phyloP scores from a whole-genome alignment of 1,139 yeast species.

The Yamadazyma blattariae region DNA sequence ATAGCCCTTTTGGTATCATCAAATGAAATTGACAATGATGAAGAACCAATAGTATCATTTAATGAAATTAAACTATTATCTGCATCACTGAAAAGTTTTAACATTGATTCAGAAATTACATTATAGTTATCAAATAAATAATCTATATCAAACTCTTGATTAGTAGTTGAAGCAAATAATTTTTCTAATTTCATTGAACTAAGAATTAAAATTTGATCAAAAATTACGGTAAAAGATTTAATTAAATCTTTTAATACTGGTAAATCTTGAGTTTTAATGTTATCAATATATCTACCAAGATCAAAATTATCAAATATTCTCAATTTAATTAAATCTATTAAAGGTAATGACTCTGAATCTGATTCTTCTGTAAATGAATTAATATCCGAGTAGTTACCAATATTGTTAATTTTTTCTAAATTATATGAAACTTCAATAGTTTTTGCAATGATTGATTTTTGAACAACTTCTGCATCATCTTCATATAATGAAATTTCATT shows the following conservation, averaged over 20 bases:
- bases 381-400: conserved; percentile 23
- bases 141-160: conserved; percentile 18
- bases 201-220: conserved; percentile 26
- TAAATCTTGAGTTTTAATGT: conserved; percentile 4
- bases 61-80: neutral
- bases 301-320: conserved; percentile 20
- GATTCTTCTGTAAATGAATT: conserved; percentile 5
- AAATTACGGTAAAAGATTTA: conserved; percentile 13
- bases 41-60: conserved; percentile 11
- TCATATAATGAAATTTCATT: neutral
- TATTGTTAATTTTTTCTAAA: conserved; percentile 22
- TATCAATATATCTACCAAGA: conserved; percentile 14
- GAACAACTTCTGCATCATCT: neutral
- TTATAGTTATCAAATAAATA: conserved; percentile 12
- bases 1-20: conserved; percentile 11
- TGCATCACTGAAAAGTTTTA: neutral
- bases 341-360: conserved; percentile 12
- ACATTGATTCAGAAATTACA: neutral
- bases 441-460: conserved; percentile 4
- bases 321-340: conserved; percentile 6
- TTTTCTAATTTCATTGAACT: conserved; percentile 37
- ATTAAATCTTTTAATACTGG: neutral
- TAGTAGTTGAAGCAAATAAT: conserved; percentile 21
- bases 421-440: conserved; percentile 6
- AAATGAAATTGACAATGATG: conserved; percentile 8